Base-by-base conservation (phyloP, 164 flowering plant genomes). In the Protea cynaroides region DNA sequence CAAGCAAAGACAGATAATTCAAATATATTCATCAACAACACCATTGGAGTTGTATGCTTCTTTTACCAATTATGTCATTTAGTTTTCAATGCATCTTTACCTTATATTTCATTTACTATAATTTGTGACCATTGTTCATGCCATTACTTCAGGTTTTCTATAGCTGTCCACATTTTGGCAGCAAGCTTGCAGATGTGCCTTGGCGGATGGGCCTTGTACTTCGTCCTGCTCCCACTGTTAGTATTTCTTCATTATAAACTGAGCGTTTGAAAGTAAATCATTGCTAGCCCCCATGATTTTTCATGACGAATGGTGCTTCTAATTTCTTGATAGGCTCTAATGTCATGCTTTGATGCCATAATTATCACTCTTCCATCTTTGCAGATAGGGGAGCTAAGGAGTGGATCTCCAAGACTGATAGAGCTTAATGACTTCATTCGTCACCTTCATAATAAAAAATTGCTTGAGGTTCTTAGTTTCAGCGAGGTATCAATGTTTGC, bases 121-220 rank as follows among this genome's bases (percentile, higher is more conserved):
- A 5, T 65, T 14, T 59, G 22, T 65, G 36, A 56, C 25, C 19
- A 46, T 56, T 58, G 17, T 46, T 34, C 1, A 17, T 25, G 7
- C 25, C 57, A 18, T 76, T 68, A 47, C 70, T 73, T 72, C 78
- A 94, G 99, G 96, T 90, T 44, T 95, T 95, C 75, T 95, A 95
- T 72, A 95, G 97, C 75, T 95, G 97, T 70, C 99, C 99, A 34
- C 99, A 95, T 81, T 89, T 92, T 77, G 99, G 97, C 70, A 95
- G 99, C 82, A 95, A 79, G 72, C 97, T 92, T 66, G 97, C 97
- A 57, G 99, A 95, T 66, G 79, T 95, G 90, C 99, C 99, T 69
- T 95, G 94, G 96, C 82, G 96, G 64, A 95, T 95, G 96, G 97
- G 97, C 65, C 80, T 85, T 72, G 97, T 95, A 36, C 66, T 95